phyloP scores from a whole-genome alignment of 768 basidiomycete species.

The Suillus ampliporus region DNA sequence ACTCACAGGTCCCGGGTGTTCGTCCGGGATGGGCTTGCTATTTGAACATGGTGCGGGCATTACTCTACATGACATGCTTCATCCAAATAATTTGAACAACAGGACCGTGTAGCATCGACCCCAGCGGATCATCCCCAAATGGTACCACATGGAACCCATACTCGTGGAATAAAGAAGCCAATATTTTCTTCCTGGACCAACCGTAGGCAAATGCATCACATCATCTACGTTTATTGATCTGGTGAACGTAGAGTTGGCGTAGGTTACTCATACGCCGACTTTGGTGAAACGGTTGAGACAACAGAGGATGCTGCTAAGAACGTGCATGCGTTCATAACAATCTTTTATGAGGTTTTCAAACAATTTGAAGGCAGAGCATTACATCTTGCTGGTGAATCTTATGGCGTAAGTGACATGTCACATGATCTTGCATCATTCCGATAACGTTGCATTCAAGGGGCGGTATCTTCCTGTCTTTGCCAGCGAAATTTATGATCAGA shows the following conservation, averaged over 20 bases:
- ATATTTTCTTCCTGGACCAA: constrained; percentile 77
- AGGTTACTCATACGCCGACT: constrained; percentile 75
- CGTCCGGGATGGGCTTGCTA: constrained; percentile 58
- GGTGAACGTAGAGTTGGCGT: constrained; percentile 57
- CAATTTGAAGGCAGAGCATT: constrained; percentile 72
- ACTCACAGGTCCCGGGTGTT: constrained; percentile 60
- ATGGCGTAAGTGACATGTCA: constrained; percentile 55
- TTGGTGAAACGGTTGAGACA: constrained; percentile 69
- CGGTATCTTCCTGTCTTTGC: constrained; percentile 79
- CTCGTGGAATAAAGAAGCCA: constrained; percentile 69
- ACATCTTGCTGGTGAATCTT: constrained; percentile 76
- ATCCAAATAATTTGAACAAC: constrained; percentile 34
- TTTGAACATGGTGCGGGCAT: constrained; percentile 55
- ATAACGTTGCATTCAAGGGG: constrained; percentile 48
- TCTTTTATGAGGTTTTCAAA: constrained; percentile 82
- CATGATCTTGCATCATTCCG: constrained; percentile 5
- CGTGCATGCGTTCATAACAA: constrained; percentile 73
- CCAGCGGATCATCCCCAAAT: constrained; percentile 57
- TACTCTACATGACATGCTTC: constrained; percentile 30
- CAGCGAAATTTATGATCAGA: constrained; percentile 77
- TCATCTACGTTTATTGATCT: background rate
- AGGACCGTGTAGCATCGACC: constrained; percentile 69
- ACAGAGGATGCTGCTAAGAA: constrained; percentile 84
- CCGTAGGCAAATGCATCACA: constrained; percentile 38
- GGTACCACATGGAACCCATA: constrained; percentile 68